Conservation (phyloP, 805 yeast genomes). For the Suhomyces vadensis region DNA sequence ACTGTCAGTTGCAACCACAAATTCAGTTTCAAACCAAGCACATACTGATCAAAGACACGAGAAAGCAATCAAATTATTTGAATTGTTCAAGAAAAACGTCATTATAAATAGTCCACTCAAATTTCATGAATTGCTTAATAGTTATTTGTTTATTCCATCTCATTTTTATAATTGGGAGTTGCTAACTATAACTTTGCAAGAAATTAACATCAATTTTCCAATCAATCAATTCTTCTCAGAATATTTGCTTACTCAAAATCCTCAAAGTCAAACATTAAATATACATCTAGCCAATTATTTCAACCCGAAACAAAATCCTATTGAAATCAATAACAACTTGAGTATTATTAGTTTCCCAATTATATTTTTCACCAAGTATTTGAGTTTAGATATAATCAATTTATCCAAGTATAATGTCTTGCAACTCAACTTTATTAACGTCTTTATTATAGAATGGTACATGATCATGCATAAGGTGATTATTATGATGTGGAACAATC, state of each 20-base stretch:
- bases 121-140: constrained; percentile 50
- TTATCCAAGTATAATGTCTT: constrained; percentile 26
- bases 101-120: constrained; percentile 52
- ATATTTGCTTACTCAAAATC: constrained; percentile 16
- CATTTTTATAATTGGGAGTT: constrained; percentile 46
- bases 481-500: constrained; percentile 24
- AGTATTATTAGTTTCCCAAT: constrained; percentile 54
- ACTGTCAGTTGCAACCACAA: background rate
- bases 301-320: constrained; percentile 13
- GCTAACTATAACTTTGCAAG: constrained; percentile 48
- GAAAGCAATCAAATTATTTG: constrained; percentile 24
- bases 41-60: background rate
- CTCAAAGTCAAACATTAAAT: constrained; percentile 13
- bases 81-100: constrained; percentile 48
- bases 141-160: constrained; percentile 46
- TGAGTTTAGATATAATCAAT: constrained; percentile 24
- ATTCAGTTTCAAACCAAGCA: background rate
- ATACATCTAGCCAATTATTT: constrained; percentile 16
- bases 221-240: constrained; percentile 17
- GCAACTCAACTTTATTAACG: constrained; percentile 33
- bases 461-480: constrained; percentile 46
- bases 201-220: constrained; percentile 35
- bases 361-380: constrained; percentile 38
- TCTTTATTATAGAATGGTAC: constrained; percentile 47
- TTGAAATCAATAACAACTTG: constrained; percentile 47